Evolutionary conservation across 2,329 filamentous ascomycete species (phyloP).

Genomic region (Sodiomyces alkalinus): DNA sequence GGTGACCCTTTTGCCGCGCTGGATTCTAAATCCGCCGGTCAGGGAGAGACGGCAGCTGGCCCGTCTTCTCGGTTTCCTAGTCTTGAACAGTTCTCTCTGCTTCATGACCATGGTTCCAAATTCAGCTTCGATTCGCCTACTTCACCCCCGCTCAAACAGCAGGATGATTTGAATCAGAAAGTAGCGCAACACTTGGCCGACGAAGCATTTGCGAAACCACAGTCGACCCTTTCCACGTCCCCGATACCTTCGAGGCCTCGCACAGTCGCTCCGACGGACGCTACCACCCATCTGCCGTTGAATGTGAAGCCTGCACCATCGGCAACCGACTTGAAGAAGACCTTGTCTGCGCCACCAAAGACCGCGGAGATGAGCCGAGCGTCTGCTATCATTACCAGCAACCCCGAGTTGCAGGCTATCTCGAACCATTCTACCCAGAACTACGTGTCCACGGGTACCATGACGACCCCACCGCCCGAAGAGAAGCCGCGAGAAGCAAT

Average conservation of each 20-base stretch:
- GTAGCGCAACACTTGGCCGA: slow-evolving; percentile 69
- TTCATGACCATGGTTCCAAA: slow-evolving; percentile 70
- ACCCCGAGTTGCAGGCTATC: slow-evolving; percentile 45
- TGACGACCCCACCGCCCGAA: slow-evolving; percentile 51
- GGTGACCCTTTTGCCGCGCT: slow-evolving; percentile 85
- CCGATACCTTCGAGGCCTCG: slow-evolving; percentile 5
- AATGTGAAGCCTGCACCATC: slow-evolving; percentile 4
- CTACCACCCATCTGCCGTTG: slow-evolving; percentile 16
- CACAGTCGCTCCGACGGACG: slow-evolving; percentile 10
- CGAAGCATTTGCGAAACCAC: slow-evolving; percentile 55
- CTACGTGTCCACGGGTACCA: slow-evolving; percentile 54
- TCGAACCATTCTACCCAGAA: slow-evolving; percentile 26
- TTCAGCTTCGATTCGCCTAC: slow-evolving; percentile 65
- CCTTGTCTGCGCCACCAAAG: slow-evolving; percentile 23
- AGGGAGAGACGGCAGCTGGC: slow-evolving; percentile 50
- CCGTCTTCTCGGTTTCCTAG: slow-evolving; percentile 76
- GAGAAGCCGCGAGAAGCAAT: slow-evolving; percentile 27
- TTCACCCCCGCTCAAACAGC: slow-evolving; percentile 29
- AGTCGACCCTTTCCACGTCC: slow-evolving; percentile 3
- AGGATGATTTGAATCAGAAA: slow-evolving; percentile 44
- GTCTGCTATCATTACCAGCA: slow-evolving; percentile 48
- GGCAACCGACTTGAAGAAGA: slow-evolving; percentile 15
- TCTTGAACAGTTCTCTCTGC: slow-evolving; percentile 79
- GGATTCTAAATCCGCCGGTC: slow-evolving; percentile 46
- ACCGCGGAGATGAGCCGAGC: slow-evolving; percentile 38